Evolutionary conservation across 305 asterid genomes (phyloP).

Genomic region (Fraxinus sp.): DNA sequence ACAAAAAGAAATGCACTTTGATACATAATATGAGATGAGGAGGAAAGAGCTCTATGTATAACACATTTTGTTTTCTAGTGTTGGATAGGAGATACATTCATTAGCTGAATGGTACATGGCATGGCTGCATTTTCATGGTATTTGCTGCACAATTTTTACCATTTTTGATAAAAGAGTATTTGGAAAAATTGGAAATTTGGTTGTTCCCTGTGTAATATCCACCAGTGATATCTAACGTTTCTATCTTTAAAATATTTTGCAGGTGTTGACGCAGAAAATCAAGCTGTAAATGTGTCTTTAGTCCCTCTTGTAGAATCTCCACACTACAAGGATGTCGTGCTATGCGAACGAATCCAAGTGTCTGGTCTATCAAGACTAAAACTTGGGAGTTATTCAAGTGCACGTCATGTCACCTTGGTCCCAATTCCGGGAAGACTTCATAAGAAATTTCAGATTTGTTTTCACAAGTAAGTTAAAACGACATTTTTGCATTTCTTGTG

Average conservation of each 20-base stretch:
- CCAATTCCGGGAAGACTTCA: conserved; percentile 65
- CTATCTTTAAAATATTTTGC: conserved; percentile 20
- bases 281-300: conserved; percentile 60
- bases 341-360: conserved; percentile 65
- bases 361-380: conserved; percentile 65
- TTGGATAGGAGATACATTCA: neutral
- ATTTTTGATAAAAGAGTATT: neutral
- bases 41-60: neutral
- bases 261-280: conserved; percentile 53
- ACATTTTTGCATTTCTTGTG: conserved; percentile 1
- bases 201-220: conserved; percentile 12
- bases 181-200: neutral
- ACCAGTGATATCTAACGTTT: conserved; percentile 17
- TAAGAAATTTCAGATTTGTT: conserved; percentile 65
- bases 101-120: neutral
- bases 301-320: conserved; percentile 33
- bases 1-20: neutral
- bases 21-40: neutral
- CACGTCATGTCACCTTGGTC: conserved; percentile 52
- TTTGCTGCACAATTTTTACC: neutral
- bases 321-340: conserved; percentile 38
- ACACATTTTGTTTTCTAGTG: neutral
- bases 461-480: conserved; percentile 57
- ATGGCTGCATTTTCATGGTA: neutral
- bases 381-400: conserved; percentile 67